Conservation (phyloP, 371 early-diverging fungal species). For the Mortierella sp. region DNA sequence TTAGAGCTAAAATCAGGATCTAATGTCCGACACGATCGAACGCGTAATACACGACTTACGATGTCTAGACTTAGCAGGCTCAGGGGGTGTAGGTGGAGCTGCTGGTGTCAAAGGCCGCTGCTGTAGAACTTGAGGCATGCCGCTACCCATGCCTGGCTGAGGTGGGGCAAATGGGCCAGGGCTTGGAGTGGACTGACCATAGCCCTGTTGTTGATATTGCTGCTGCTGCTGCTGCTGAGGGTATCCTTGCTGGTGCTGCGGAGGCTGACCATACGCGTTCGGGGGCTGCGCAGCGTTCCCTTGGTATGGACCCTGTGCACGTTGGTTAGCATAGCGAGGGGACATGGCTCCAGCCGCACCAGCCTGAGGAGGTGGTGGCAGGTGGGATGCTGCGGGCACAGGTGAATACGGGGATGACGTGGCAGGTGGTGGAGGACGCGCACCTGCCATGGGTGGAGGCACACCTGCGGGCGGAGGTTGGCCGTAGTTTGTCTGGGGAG, state of each 20-base stretch:
- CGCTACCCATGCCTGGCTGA: constrained; percentile 32
- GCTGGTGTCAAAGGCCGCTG: constrained; percentile 55
- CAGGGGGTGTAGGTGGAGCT: constrained; percentile 54
- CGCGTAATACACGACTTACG: constrained; percentile 37
- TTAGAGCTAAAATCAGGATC: too few relatives aligned
- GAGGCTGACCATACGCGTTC: constrained; percentile 28
- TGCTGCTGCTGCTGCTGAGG: constrained; percentile 23
- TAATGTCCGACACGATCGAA: neutral
- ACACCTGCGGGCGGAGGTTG: constrained; percentile 39
- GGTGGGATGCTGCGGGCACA: constrained; percentile 44
- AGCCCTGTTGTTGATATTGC: constrained; percentile 33
- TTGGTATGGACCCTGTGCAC: constrained; percentile 28
- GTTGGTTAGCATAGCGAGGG: constrained; percentile 49
- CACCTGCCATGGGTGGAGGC: constrained; percentile 46
- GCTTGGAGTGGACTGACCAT: constrained; percentile 17
- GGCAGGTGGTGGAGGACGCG: constrained; percentile 35
- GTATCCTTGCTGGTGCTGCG: constrained; percentile 32
- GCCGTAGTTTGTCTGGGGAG: constrained; percentile 38
- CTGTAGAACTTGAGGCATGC: constrained; percentile 44
- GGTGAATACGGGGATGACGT: constrained; percentile 44
- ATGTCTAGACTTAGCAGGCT: constrained; percentile 54
- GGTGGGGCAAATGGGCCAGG: constrained; percentile 26
- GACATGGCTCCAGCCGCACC: constrained; percentile 42
- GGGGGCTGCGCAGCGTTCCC: constrained; percentile 10
- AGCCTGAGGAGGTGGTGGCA: constrained; percentile 46